Evolutionary conservation across 345 rosid genomes (phyloP).

Genomic region (Citrus unshiu): DNA sequence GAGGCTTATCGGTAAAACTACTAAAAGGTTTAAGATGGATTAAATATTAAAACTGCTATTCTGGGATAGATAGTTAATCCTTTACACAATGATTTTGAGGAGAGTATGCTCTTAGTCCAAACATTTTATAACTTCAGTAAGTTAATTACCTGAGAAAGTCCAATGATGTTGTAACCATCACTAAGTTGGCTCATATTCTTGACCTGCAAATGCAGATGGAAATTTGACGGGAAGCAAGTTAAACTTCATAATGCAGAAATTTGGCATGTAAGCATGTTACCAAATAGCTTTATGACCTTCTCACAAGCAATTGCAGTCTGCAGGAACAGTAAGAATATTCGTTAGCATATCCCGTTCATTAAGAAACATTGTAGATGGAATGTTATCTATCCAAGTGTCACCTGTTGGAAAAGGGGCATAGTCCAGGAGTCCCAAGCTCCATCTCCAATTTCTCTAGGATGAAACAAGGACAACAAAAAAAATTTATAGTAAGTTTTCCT

Average conservation of each 20-base stretch:
- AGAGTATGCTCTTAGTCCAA: slow-evolving; percentile 25
- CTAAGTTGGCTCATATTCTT: slow-evolving; percentile 68
- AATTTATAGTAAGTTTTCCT: background rate
- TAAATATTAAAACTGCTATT: background rate
- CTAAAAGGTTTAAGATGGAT: too few species aligned
- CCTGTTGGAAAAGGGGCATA: slow-evolving; percentile 80
- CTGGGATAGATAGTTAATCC: background rate
- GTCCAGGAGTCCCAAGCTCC: slow-evolving; percentile 96
- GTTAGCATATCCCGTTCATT: background rate
- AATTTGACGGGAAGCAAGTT: background rate
- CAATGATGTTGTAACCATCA: slow-evolving; percentile 71
- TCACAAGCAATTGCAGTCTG: slow-evolving; percentile 84
- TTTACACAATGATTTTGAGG: background rate
- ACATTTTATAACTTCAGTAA: slow-evolving; percentile 44
- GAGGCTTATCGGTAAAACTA: background rate
- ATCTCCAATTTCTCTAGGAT: slow-evolving; percentile 75
- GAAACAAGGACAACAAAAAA: slow-evolving; percentile 2
- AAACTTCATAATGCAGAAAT: slow-evolving; percentile 3
- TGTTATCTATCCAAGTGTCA: slow-evolving; percentile 18
- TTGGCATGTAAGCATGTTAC: slow-evolving; percentile 7
- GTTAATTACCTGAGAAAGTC: slow-evolving; percentile 75
- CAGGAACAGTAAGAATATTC: slow-evolving; percentile 24
- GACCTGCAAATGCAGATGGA: slow-evolving; percentile 39
- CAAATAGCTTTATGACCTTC: slow-evolving; percentile 47
- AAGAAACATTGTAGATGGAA: slow-evolving; percentile 2